A percentile compares a stretch with the other conserved stretches of the same genome.
Evolutionary conservation across 2,329 filamentous ascomycete species (phyloP).

Genomic region (Ophiostoma sp.): DNA sequence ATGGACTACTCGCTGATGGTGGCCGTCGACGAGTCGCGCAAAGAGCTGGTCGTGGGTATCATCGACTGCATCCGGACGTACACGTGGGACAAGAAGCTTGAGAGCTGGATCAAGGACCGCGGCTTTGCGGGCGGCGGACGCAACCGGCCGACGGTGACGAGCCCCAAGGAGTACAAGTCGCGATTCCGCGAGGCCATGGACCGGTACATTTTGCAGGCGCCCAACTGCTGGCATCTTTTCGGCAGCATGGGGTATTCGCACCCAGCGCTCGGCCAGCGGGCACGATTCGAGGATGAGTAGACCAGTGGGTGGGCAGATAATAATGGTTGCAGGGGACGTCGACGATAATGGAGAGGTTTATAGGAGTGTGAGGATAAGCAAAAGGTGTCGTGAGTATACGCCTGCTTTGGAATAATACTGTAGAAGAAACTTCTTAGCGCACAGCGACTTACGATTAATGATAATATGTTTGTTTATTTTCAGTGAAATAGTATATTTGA

Average conservation of each 20-base stretch:
- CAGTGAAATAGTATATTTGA: neutral
- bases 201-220: slow-evolving; percentile 69
- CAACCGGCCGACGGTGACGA: slow-evolving; percentile 91
- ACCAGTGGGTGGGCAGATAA: neutral
- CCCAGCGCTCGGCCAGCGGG: slow-evolving; percentile 26
- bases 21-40: slow-evolving; percentile 84
- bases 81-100: slow-evolving; percentile 99
- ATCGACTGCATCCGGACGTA: slow-evolving; percentile 98
- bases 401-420: neutral
- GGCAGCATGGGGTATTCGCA: slow-evolving; percentile 35
- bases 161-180: slow-evolving; percentile 95
- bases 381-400: neutral
- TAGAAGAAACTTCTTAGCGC: slow-evolving; percentile 1
- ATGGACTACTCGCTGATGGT: slow-evolving; percentile 99
- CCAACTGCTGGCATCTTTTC: slow-evolving; percentile 76
- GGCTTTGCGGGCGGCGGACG: slow-evolving; percentile 75
- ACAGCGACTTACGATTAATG: slow-evolving; percentile 1
- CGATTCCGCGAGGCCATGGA: slow-evolving; percentile 92
- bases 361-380: no score
- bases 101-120: slow-evolving; percentile 98
- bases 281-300: slow-evolving; percentile 28
- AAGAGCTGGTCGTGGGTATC: slow-evolving; percentile 94
- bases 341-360: neutral
- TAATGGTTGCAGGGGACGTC: neutral
- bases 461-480: neutral